Base-by-base conservation (phyloP, 352 stramenopile genomes). In the Globisporangium echinulatum region DNA sequence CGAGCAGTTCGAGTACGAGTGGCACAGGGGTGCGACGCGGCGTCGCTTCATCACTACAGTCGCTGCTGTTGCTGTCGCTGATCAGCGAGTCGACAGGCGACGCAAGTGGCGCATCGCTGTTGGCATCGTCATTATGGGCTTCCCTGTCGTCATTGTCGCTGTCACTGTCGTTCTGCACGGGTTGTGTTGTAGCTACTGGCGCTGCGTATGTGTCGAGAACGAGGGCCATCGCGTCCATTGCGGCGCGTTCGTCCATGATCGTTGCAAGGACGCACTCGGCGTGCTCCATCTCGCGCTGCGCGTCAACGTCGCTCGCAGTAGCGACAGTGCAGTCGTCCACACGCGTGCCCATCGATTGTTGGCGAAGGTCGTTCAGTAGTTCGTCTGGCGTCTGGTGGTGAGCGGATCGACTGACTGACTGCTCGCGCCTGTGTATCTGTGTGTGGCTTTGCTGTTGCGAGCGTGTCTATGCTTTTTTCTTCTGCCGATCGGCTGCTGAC, bases 161-260 rank as follows among this genome's bases (percentile, higher is more conserved):
- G 19, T 43, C 15, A 2, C 13, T 39, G 19, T 14, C 19, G 8
- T 11, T 13, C 9, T 54, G 8, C 25, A 17, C 49, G 25, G 25
- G 25, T 33, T 33, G 25, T 33, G 25, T 43, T 19, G 5, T 7
- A 17, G 3, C 54, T 44, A 0, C 54, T 49, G 13, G 3, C 0
- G 8, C 7, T 17, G n/a, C 25, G 33, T 46, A 46, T 14, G 15
- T 8, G 46, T 50, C 46, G 40, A 43, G 49, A 33, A 44, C 39
- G 19, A 44, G 37, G 38, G 36, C 46, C 6, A 46, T 25, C 5
- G 46, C 47, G 48, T 66, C 60, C 33, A 43, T 39, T 8, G 33
- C 54, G 7, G 60, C 60, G 47, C 49, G 53, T 5, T 36, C 60
- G 25, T 66, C 60, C 60, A 66, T 66, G 49, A 66, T 52, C 10